These are phyloP conservation scores for Chlamydomonas sphaeroides DNA, from an alignment of 139 green algal species.

Conservation along the genomic window DNA sequence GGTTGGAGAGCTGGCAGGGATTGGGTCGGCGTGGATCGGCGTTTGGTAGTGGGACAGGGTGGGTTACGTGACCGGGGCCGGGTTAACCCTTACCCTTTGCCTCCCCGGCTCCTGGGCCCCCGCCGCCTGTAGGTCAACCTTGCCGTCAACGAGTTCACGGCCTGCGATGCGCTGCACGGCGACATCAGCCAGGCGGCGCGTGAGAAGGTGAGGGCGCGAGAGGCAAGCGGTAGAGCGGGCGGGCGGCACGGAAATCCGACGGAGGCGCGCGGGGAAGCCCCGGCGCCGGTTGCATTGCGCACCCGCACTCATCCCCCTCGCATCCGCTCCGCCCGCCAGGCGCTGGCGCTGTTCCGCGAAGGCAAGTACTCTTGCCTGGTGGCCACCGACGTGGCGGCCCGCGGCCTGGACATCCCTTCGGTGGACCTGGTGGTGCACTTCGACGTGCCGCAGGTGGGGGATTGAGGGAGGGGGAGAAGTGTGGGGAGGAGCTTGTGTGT, in stretches of 20 bases:
- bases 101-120: no score
- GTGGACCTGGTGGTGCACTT: constrained; percentile 92
- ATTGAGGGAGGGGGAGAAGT: neutral
- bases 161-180: constrained; percentile 86
- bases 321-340: constrained; percentile 49
- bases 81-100: no score
- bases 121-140: no score
- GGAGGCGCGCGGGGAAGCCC: no score
- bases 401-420: constrained; percentile 96
- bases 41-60: no score
- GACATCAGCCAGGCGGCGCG: constrained; percentile 91
- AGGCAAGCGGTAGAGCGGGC: no score
- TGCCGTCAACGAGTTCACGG: constrained; percentile 63
- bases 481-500: neutral
- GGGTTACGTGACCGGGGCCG: no score
- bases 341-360: constrained; percentile 79
- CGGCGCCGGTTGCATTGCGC: no score
- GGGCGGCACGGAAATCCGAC: no score
- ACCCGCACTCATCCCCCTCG: neutral
- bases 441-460: constrained; percentile 72
- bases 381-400: constrained; percentile 97
- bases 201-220: constrained; percentile 50
- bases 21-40: no score
- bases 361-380: constrained; percentile 91
- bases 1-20: no score